phyloP scores from a whole-genome alignment of 2,329 filamentous ascomycete genomes.

The Hypomyces perniciosus region DNA sequence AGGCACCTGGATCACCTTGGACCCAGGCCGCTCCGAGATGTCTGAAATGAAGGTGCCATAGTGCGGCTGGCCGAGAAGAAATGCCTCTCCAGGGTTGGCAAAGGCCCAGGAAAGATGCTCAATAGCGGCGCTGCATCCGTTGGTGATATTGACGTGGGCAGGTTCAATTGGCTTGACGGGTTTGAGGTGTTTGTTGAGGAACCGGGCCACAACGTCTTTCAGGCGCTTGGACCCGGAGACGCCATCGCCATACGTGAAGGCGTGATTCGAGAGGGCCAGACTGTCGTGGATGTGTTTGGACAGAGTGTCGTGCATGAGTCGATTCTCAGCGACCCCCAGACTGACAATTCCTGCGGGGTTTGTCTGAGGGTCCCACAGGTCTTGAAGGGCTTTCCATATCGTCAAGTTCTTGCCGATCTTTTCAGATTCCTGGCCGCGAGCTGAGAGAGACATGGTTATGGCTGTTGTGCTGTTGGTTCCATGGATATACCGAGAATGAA shows the following conservation, averaged over 20 bases:
- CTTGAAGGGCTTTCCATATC: conserved; percentile 37
- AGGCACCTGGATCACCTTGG: conserved; percentile 36
- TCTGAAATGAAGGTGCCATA: conserved; percentile 44
- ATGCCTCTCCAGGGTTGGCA: conserved; percentile 32
- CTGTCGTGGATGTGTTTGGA: conserved; percentile 36
- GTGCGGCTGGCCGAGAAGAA: conserved; percentile 35
- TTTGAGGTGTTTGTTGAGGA: conserved; percentile 29
- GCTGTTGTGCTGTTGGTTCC: too few species aligned
- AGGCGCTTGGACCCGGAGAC: conserved; percentile 31
- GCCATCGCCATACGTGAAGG: conserved; percentile 37
- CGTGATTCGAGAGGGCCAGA: conserved; percentile 23
- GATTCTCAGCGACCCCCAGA: conserved; percentile 46
- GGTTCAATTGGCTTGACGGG: conserved; percentile 23
- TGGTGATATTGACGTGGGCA: conserved; percentile 31
- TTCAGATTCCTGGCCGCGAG: conserved; percentile 3
- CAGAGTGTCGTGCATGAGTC: conserved; percentile 42
- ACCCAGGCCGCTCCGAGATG: conserved; percentile 34
- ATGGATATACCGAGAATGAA: too few species aligned
- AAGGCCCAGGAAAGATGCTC: conserved; percentile 35
- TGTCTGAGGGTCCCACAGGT: conserved; percentile 35
- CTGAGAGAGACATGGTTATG: conserved; percentile 8
- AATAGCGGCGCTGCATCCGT: conserved; percentile 35
- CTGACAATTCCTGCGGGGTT: conserved; percentile 42
- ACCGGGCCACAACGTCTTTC: conserved; percentile 25
- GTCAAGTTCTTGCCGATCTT: neutral